Evolutionary conservation across 2,329 filamentous ascomycete genomes (phyloP), one percentile per base, ranked within the genome.

Genomic region (Penicillium corylophilum): DNA sequence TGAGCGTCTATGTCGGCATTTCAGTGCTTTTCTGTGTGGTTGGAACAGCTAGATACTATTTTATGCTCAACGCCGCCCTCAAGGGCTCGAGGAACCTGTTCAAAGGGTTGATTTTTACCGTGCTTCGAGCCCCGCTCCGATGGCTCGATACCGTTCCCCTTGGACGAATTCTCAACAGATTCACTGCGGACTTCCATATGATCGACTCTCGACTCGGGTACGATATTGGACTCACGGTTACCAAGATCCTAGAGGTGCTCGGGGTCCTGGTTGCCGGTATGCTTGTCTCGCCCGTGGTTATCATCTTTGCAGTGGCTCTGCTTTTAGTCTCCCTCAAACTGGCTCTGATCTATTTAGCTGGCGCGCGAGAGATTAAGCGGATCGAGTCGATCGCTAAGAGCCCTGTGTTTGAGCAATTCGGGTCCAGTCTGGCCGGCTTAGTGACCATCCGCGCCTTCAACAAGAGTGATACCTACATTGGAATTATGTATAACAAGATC

Each of bases 81-180:
- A 79, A 78, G 51, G 88, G 88, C 3, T 90, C 87, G n/a, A 78
- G 83, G 35, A 73, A 74, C 40, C 76, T 92, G 3, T 93, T 91
- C 57, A 78, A 83, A 20, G 80, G 80, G 46, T 80, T 91, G 56
- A 82, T 86, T 39, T 84, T 82, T 58, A 78, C 82, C 0, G 79
- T 93, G 10, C 76, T 92, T 3, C 81, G 86, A 22, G 84, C 88
- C 2, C 88, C 87, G 2, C 75, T 91, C 15, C 78, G 86, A 52
- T 91, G 87, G 86, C 79, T 92, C 36, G 88, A 92, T 65, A 91
- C 87, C 0, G 85, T 89, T 0, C 89, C 89, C 0, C 76, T 90
- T 1, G 89, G 89, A 1, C 82, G 88, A 36, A 82, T 92, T 26
- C 74, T 91, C 31, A 92, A 92, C 71, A 81, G 89, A 1, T 89